Base-by-base conservation (phyloP, 108 stramenopile species). In the Skeletonema tropicum region DNA sequence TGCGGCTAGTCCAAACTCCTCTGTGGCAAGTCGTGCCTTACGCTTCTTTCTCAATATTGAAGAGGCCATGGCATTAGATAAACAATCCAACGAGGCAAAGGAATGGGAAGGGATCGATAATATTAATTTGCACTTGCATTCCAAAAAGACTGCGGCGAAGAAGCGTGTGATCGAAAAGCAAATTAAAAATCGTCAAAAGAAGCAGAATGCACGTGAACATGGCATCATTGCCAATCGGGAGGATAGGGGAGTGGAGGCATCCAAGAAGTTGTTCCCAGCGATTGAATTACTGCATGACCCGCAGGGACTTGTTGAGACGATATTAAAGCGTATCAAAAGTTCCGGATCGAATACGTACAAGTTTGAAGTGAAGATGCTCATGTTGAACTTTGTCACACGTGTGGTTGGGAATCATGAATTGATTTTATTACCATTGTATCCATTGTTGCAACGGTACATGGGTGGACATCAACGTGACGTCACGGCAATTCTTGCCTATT, bases 31-130 rank as follows among this genome's bases (percentile, higher is more conserved):
- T 36, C 85, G 93, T 6, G 92, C 97, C 4, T 84, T 97, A 58
- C 83, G 97, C 62, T 99, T 99, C 92, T 98, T 99, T 83, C 85
- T 98, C 21, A 95, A 96, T 29, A 97, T 98, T 74, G 97, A 98
- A 75, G 87, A 92, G 63, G 86, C 91, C 63, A 97, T 98, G 89
- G 96, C 93, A 14, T 75, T 89, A n/a, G 97, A 97, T 78, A 63
- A 89, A 57, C 86, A 90, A 46, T 72, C 78, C 7, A 78, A 83
- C 35, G 90, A 94, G 14, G 87, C 95, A 21, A 82, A 86, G 6
- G 89, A 90, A 25, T 92, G 83, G 83, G 86, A 90, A 46, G 90
- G 87, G n/a, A 63, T 73, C 10, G 82, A 89, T 33, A 73, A 82
- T 14, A 83, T 95, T 49, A 83, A 95, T 79, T 80, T 87, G 52